These are phyloP conservation scores for Dioszegia hungarica DNA, from an alignment of 768 basidiomycete species.

Conservation along the genomic window DNA sequence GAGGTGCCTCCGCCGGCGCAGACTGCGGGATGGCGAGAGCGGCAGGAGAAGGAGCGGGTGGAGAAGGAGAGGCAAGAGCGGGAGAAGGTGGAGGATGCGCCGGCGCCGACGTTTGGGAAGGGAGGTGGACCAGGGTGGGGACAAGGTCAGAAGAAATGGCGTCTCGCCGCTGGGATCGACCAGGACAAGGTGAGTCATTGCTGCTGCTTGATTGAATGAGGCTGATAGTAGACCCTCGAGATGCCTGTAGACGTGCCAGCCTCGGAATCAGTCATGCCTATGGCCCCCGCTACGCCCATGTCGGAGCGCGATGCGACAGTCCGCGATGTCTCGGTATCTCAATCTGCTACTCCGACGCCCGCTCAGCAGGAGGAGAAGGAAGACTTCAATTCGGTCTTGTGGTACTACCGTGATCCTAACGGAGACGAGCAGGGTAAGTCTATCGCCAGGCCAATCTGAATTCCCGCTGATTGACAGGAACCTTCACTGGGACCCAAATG, in stretches of 20 bases:
- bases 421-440: conserved; percentile 80
- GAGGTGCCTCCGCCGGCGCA: conserved; percentile 2
- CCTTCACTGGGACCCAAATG: conserved; percentile 83
- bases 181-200: conserved; percentile 29
- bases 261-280: conserved; percentile 35
- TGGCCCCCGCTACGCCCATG: conserved; percentile 42
- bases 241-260: conserved; percentile 17
- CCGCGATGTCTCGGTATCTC: conserved; percentile 2
- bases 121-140: conserved; percentile 48
- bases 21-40: conserved; percentile 19
- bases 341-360: conserved; percentile 2
- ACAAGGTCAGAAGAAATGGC: conserved; percentile 43
- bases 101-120: conserved; percentile 17
- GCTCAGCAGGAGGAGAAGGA: conserved; percentile 15
- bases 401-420: conserved; percentile 89
- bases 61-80: conserved; percentile 19
- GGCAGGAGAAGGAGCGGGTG: conserved; percentile 8
- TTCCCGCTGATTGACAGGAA: conserved; percentile 56
- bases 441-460: neutral
- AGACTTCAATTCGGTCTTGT: conserved; percentile 56
- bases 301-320: conserved; percentile 42
- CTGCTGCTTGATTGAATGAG: neutral
- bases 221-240: conserved; percentile 11
- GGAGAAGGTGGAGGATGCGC: conserved; percentile 3
- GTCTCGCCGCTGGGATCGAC: conserved; percentile 18